Conservation (phyloP, 139 green algal genomes). For the Chlorella sp. region DNA sequence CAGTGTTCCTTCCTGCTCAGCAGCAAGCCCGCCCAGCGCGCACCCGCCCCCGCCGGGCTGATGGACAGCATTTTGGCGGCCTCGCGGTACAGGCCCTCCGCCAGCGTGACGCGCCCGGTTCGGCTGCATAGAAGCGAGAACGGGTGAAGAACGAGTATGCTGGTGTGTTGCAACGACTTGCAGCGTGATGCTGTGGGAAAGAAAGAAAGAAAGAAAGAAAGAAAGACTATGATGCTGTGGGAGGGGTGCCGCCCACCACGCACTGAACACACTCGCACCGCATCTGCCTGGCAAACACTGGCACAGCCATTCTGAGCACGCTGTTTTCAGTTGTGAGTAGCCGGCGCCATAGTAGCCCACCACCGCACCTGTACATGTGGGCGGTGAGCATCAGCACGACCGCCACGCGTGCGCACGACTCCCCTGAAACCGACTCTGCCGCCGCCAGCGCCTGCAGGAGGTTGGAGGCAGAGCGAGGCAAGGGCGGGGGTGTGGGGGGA, state of each 20-base stretch:
- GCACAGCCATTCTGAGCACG: too few species aligned
- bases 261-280: too few species aligned
- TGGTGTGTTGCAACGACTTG: too few species aligned
- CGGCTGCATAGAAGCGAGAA: too few species aligned
- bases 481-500: not conserved
- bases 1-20: not conserved
- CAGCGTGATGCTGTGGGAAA: too few species aligned
- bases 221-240: too few species aligned
- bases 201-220: too few species aligned
- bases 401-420: slow-evolving; percentile 47
- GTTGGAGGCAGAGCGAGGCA: not conserved
- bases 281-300: too few species aligned
- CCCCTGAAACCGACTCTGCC: slow-evolving; percentile 44
- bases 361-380: slow-evolving; percentile 59
- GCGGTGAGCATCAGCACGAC: slow-evolving; percentile 69
- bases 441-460: slow-evolving; percentile 46
- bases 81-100: slow-evolving; percentile 78
- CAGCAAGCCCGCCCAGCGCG: not conserved
- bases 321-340: too few species aligned
- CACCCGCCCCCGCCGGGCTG: not conserved
- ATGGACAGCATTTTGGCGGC: slow-evolving; percentile 51
- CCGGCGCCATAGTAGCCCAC: too few species aligned
- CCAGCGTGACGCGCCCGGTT: slow-evolving; percentile 71
- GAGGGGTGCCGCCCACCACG: too few species aligned
- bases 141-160: too few species aligned